Evolutionary conservation across 805 yeast genomes (phyloP).

Genomic region (Sugiyamaella chiloensis): DNA sequence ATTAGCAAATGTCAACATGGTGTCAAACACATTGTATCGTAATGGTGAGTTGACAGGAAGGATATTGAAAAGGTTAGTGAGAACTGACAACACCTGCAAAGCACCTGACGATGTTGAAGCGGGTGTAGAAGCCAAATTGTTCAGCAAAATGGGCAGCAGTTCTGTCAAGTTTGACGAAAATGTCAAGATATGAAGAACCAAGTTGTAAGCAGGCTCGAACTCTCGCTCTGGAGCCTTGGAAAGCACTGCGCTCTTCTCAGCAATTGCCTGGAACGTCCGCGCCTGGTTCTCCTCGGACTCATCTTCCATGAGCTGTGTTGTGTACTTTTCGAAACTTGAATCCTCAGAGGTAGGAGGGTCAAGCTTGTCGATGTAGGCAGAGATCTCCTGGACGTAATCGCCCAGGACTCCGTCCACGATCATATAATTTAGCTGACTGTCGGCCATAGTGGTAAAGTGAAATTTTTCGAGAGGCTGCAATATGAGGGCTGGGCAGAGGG

Average conservation of each 20-base stretch:
- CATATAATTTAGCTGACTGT: conserved; percentile 29
- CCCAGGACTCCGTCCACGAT: conserved; percentile 38
- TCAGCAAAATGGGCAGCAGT: conserved; percentile 30
- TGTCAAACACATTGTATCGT: conserved; percentile 32
- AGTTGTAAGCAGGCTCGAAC: conserved; percentile 39
- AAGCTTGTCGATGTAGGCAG: conserved; percentile 36
- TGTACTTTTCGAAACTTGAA: conserved; percentile 18
- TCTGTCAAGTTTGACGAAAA: conserved; percentile 33
- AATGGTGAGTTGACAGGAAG: conserved; percentile 30
- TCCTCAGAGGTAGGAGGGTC: conserved; percentile 27
- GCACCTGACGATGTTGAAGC: conserved; percentile 28
- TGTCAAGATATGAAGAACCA: conserved; percentile 35
- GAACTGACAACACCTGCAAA: conserved; percentile 32
- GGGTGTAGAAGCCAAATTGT: conserved; percentile 27
- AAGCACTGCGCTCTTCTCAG: conserved; percentile 29
- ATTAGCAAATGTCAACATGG: conserved; percentile 35
- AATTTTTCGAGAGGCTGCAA: conserved; percentile 4
- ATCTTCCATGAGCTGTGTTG: conserved; percentile 27
- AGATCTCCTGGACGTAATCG: conserved; percentile 36
- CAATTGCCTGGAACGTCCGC: conserved; percentile 31
- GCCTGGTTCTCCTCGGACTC: conserved; percentile 26
- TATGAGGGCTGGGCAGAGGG: too few species aligned
- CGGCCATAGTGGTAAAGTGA: conserved; percentile 10
- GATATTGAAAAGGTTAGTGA: conserved; percentile 40
- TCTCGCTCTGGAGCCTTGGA: conserved; percentile 35